Conservation (phyloP, 208 protist species). For the Wallacemonas sp. region DNA sequence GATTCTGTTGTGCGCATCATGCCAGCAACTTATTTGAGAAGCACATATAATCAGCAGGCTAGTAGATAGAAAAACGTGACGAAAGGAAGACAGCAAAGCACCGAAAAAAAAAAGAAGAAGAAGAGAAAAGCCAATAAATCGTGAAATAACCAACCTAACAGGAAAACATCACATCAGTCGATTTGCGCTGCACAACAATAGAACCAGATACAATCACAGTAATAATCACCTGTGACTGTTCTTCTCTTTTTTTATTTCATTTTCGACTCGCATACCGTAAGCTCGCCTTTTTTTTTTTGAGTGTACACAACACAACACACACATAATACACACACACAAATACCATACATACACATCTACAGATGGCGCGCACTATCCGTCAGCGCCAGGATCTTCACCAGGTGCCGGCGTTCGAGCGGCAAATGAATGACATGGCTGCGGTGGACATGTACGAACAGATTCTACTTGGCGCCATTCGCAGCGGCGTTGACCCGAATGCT, state of each 20-base stretch:
- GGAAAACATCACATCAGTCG: no score
- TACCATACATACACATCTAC: background rate
- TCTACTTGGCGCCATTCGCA: constrained; percentile 67
- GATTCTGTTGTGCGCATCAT: no score
- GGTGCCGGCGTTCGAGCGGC: constrained; percentile 56
- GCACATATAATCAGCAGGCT: no score
- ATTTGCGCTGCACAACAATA: no score
- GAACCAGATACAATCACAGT: no score
- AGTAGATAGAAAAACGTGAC: background rate
- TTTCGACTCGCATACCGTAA: no score
- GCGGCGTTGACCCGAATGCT: constrained; percentile 69
- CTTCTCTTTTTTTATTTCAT: constrained; percentile 6
- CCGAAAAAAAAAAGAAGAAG: constrained; percentile 11
- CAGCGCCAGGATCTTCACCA: constrained; percentile 74
- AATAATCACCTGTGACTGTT: background rate
- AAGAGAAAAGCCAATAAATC: background rate
- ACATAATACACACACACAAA: no score
- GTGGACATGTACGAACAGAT: constrained; percentile 83
- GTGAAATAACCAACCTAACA: no score
- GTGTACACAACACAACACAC: no score
- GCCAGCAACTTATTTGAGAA: no score
- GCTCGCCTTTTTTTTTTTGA: no score
- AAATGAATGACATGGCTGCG: constrained; percentile 73
- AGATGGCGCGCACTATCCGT: constrained; percentile 23
- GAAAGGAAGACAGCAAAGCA: background rate